Conservation (phyloP, 164 flowering plant species). For the Dillenia suffruticosa region DNA sequence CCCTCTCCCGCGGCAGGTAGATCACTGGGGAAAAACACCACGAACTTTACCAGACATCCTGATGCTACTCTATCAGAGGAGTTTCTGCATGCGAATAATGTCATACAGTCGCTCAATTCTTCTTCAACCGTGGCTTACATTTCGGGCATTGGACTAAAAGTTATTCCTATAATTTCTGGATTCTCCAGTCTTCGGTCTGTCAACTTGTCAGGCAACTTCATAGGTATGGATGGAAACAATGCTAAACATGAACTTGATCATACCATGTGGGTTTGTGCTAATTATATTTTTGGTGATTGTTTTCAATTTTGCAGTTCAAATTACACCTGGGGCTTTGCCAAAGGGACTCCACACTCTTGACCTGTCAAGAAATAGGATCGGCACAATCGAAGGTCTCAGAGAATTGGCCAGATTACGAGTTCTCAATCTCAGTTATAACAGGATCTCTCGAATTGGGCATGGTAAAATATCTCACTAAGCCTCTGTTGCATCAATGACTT, state of each 20-base stretch:
- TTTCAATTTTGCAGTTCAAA: constrained; percentile 53
- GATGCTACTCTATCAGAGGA: constrained; percentile 44
- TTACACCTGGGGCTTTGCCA: constrained; percentile 79
- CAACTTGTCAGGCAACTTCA: constrained; percentile 73
- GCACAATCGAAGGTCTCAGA: constrained; percentile 79
- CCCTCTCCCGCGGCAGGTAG: constrained; percentile 45
- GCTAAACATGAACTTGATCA: constrained; percentile 1
- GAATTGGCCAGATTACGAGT: constrained; percentile 69
- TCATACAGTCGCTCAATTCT: constrained; percentile 71
- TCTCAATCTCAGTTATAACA: constrained; percentile 91
- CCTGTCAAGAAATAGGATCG: constrained; percentile 86
- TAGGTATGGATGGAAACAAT: constrained; percentile 45
- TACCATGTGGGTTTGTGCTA: no score
- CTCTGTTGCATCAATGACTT: background rate
- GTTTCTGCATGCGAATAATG: constrained; percentile 57
- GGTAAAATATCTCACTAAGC: constrained; percentile 34
- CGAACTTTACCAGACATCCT: constrained; percentile 11
- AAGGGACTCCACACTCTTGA: constrained; percentile 82
- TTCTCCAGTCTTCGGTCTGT: constrained; percentile 72
- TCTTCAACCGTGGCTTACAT: constrained; percentile 81
- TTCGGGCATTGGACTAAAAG: constrained; percentile 65
- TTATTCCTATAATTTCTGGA: constrained; percentile 52
- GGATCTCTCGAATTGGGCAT: constrained; percentile 75
- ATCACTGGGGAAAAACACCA: constrained; percentile 27
- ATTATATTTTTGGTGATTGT: constrained; percentile 1